phyloP scores from a whole-genome alignment of 2,329 filamentous ascomycete species.

The Monosporascus cannonballus region DNA sequence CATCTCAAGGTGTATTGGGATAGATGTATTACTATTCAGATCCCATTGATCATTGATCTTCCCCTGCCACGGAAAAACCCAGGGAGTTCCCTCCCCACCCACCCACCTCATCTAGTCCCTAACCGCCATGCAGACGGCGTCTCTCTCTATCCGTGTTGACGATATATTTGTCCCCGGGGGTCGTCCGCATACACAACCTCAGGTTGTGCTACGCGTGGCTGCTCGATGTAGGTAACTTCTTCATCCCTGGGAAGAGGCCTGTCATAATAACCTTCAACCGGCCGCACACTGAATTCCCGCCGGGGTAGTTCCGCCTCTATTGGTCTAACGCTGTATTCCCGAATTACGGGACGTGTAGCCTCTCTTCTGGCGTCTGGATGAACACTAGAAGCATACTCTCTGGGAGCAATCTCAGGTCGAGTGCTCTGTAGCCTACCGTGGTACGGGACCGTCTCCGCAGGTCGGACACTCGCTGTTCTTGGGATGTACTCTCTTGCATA shows the following conservation, averaged over 20 bases:
- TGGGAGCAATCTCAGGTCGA: constrained; percentile 33
- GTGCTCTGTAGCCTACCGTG: constrained; percentile 40
- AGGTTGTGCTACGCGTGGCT: constrained; percentile 33
- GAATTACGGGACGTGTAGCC: constrained; percentile 17
- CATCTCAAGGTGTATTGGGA: too few relatives aligned
- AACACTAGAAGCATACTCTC: constrained; percentile 41
- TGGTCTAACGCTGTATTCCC: constrained; percentile 28
- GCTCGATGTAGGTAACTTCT: constrained; percentile 40
- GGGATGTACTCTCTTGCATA: constrained; percentile 46
- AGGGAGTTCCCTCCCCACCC: too few relatives aligned
- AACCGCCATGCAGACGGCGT: too few relatives aligned
- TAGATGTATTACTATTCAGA: too few relatives aligned
- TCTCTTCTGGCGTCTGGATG: constrained; percentile 33
- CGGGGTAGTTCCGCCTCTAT: constrained; percentile 26
- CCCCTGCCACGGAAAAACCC: too few relatives aligned
- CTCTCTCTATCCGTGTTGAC: constrained; percentile 5
- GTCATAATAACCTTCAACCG: constrained; percentile 39
- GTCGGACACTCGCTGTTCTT: constrained; percentile 53
- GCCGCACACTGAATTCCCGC: constrained; percentile 35
- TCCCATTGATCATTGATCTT: too few relatives aligned
- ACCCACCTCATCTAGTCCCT: too few relatives aligned
- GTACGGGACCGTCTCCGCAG: constrained; percentile 39
- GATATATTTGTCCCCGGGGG: constrained; percentile 22
- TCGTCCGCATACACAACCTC: constrained; percentile 42
- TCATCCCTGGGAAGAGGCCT: constrained; percentile 27